Conservation (phyloP, 1,284 basidiomycete genomes). For the Malassezia caprae region DNA sequence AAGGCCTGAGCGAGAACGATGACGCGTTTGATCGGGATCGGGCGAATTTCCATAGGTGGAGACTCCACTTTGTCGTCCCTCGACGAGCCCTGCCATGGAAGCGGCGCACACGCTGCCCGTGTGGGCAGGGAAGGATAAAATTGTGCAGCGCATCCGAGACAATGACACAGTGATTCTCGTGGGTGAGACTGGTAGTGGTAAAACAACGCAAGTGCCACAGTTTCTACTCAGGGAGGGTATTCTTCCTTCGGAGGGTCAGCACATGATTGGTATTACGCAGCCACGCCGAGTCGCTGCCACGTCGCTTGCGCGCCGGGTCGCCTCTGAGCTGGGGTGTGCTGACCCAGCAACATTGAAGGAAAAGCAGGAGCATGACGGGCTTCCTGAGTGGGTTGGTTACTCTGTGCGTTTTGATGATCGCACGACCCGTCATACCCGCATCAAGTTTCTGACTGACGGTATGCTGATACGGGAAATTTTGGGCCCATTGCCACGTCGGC, state of each 20-base stretch:
- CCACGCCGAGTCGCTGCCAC: constrained; percentile 88
- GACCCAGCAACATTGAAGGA: constrained; percentile 22
- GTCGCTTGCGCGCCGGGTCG: constrained; percentile 78
- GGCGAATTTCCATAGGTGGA: constrained; percentile 1
- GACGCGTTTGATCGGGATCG: constrained; percentile 13
- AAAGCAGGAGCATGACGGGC: not conserved
- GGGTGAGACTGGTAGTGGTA: constrained; percentile 94
- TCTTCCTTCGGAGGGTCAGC: constrained; percentile 3
- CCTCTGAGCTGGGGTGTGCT: constrained; percentile 63
- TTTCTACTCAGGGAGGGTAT: constrained; percentile 63
- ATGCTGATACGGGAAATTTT: constrained; percentile 87
- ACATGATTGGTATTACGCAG: constrained; percentile 58
- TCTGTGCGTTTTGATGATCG: constrained; percentile 90
- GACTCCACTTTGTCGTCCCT: not conserved
- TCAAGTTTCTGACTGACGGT: constrained; percentile 94
- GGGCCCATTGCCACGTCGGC: constrained; percentile 38
- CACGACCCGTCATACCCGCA: constrained; percentile 59
- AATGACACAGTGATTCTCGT: constrained; percentile 84
- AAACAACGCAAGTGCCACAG: constrained; percentile 61
- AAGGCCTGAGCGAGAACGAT: not conserved
- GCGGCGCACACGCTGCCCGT: constrained; percentile 25
- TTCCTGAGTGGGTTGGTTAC: constrained; percentile 64
- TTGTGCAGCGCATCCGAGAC: constrained; percentile 48
- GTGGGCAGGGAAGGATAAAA: constrained; percentile 26
- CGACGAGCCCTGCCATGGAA: not conserved